phyloP scores from a whole-genome alignment of 139 green algal genomes.

The Coelastrella sp. region DNA sequence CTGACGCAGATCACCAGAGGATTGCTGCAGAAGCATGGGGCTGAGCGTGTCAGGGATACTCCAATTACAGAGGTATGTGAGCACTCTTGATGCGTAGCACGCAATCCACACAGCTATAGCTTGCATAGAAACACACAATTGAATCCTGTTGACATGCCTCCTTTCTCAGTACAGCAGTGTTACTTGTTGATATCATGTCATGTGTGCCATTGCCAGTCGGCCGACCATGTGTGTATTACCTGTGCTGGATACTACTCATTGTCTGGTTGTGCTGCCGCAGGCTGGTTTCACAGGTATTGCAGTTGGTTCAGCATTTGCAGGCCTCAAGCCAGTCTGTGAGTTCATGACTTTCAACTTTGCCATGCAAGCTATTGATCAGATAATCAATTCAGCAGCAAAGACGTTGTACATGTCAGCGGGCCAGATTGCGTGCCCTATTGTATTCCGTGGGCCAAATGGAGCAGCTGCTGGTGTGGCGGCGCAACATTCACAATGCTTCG shows the following conservation, averaged over 20 bases:
- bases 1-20: constrained; percentile 89
- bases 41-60: constrained; percentile 95
- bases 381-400: constrained; percentile 99
- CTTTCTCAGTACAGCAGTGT: background rate
- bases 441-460: constrained; percentile 98
- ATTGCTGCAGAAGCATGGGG: constrained; percentile 96
- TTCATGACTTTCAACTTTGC: constrained; percentile 99
- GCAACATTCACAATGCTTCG: constrained; percentile 99
- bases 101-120: too few species aligned
- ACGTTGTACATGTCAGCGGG: constrained; percentile 99
- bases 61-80: constrained; percentile 96
- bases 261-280: constrained; percentile 54
- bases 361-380: constrained; percentile 99
- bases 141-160: background rate
- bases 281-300: constrained; percentile 97
- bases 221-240: background rate
- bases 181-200: too few species aligned
- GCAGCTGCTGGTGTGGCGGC: constrained; percentile 96
- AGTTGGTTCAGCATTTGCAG: constrained; percentile 93
- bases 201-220: background rate
- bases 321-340: constrained; percentile 94
- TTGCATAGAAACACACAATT: too few species aligned
- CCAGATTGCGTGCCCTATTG: constrained; percentile 92
- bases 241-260: background rate
- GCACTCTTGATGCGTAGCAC: background rate